Conservation (phyloP, 2,329 filamentous ascomycete genomes). For the Berkeleyomyces basicola region DNA sequence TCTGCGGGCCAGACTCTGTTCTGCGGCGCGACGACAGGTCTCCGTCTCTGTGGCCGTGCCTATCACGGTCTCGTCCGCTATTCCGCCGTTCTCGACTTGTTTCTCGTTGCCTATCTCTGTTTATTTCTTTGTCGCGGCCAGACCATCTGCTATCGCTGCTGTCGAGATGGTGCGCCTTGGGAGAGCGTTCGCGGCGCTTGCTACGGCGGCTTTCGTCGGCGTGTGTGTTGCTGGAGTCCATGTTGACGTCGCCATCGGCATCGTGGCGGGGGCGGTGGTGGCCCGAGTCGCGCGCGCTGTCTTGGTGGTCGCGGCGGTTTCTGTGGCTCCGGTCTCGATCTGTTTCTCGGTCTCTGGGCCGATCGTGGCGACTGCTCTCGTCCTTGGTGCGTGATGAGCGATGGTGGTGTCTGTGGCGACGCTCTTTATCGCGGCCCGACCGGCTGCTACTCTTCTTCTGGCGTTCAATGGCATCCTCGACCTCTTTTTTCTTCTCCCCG, state of each 20-base stretch:
- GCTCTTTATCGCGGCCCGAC: background rate
- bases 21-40: slow-evolving; percentile 14
- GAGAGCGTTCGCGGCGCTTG: slow-evolving; percentile 9
- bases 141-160: background rate
- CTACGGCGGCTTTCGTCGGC: slow-evolving; percentile 1
- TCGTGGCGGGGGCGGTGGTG: slow-evolving; percentile 26
- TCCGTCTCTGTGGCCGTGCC: slow-evolving; percentile 17
- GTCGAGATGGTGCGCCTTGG: background rate
- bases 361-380: background rate
- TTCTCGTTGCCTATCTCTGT: background rate
- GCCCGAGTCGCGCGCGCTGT: slow-evolving; percentile 27
- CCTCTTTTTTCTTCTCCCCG: slow-evolving; percentile 79
- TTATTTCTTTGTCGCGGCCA: background rate
- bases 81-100: background rate
- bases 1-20: slow-evolving; percentile 11
- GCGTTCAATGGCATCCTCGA: slow-evolving; percentile 46
- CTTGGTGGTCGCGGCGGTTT: background rate
- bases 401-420: slow-evolving; percentile 24
- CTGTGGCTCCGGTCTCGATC: slow-evolving; percentile 18
- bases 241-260: slow-evolving; percentile 15
- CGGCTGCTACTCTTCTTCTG: slow-evolving; percentile 30
- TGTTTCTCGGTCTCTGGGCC: background rate
- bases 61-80: slow-evolving; percentile 16
- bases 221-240: slow-evolving; percentile 19
- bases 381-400: slow-evolving; percentile 15